Evolutionary conservation across 2,329 filamentous ascomycete species (phyloP).

Genomic region (Colletotrichum gigasporum): DNA sequence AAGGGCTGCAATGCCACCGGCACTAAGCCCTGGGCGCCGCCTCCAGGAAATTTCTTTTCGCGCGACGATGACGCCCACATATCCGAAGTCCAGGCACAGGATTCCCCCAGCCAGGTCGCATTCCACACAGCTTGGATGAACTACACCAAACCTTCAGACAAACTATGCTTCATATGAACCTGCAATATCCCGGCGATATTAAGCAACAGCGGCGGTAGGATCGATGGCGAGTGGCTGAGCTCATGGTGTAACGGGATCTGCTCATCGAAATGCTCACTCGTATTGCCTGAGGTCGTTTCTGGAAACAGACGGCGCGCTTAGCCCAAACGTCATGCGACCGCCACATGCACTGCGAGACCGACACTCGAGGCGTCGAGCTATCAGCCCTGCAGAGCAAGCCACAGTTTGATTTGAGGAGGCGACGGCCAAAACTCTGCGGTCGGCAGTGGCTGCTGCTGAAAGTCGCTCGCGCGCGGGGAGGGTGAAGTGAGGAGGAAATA

Average conservation of each 20-base stretch:
- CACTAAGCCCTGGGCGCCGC: not conserved
- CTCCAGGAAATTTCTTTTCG: not conserved
- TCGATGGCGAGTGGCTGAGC: not conserved
- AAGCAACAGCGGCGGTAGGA: not conserved
- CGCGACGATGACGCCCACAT: not conserved
- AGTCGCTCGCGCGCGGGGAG: not conserved
- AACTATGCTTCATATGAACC: constrained; percentile 13
- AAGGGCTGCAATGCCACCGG: no score
- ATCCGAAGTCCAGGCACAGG: no score
- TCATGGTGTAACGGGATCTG: not conserved
- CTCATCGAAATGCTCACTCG: not conserved
- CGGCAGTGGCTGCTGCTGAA: not conserved
- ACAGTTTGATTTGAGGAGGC: not conserved
- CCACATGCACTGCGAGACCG: constrained; percentile 4
- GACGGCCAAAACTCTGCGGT: no score
- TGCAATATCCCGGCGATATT: not conserved
- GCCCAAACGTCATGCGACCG: constrained; percentile 9
- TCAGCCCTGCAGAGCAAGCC: constrained; percentile 1
- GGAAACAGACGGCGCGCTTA: constrained; percentile 2
- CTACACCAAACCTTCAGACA: constrained; percentile 6
- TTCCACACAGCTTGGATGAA: constrained; percentile 13
- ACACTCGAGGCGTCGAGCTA: not conserved
- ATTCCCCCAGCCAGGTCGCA: not conserved
- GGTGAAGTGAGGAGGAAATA: not conserved
- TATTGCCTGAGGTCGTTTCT: not conserved